Conservation (phyloP, 257 asterid species). For the Gentiana macrophylla region DNA sequence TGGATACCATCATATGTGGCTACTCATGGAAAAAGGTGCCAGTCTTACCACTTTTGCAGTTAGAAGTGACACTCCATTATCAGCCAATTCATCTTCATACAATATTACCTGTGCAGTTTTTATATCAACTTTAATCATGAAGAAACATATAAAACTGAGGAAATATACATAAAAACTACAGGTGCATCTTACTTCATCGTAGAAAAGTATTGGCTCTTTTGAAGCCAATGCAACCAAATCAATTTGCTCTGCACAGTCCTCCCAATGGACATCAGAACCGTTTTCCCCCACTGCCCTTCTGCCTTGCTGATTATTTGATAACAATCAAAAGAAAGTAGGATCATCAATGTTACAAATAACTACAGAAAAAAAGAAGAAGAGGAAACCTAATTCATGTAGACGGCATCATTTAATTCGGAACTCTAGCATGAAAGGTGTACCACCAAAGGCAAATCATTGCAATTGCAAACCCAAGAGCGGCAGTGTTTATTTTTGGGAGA, state of each 20-base stretch:
- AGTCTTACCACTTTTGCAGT: slow-evolving; percentile 85
- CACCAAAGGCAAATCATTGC: background rate
- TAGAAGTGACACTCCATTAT: slow-evolving; percentile 89
- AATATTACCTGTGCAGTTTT: slow-evolving; percentile 51
- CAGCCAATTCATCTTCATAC: slow-evolving; percentile 98
- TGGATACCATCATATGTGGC: background rate
- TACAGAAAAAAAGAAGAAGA: background rate
- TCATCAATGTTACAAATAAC: slow-evolving; percentile 8
- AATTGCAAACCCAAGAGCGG: background rate
- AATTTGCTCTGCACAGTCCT: slow-evolving; percentile 65
- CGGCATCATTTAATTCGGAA: background rate
- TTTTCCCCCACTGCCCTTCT: slow-evolving; percentile 34
- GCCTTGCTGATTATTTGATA: slow-evolving; percentile 43
- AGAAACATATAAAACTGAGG: slow-evolving; percentile 3
- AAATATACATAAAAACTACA: slow-evolving; percentile 9
- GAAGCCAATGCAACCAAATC: slow-evolving; percentile 76
- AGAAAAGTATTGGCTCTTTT: slow-evolving; percentile 90
- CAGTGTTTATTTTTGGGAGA: too few species aligned
- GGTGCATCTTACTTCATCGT: slow-evolving; percentile 64
- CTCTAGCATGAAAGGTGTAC: background rate
- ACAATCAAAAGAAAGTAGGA: slow-evolving; percentile 17
- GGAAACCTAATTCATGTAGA: background rate
- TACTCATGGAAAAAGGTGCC: slow-evolving; percentile 13
- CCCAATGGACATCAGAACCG: slow-evolving; percentile 48
- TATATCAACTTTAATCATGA: slow-evolving; percentile 5